Conservation (phyloP, 345 rosid genomes). For the Corchorus capsularis region DNA sequence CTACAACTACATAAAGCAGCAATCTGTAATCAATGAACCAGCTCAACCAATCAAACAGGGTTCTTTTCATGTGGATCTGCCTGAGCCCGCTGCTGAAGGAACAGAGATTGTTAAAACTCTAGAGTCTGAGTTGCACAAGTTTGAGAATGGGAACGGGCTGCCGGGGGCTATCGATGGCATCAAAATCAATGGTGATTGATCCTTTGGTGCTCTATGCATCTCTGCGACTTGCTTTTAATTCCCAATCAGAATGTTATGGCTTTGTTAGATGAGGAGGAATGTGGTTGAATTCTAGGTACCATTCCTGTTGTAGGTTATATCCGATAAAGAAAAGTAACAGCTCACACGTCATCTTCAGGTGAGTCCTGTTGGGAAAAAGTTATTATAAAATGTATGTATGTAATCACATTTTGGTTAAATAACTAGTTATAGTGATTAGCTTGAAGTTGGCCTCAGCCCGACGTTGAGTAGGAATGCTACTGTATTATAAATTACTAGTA, state of each 20-base stretch:
- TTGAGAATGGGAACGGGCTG: conserved; percentile 50
- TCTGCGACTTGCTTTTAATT: neutral
- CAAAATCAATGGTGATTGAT: conserved; percentile 37
- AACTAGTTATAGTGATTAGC: neutral
- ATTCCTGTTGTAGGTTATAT: conserved; percentile 21
- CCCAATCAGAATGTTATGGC: conserved; percentile 2
- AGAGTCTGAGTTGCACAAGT: conserved; percentile 73
- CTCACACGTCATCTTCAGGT: conserved; percentile 10
- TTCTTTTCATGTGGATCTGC: conserved; percentile 83
- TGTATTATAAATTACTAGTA: neutral
- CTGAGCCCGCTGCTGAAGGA: conserved; percentile 65
- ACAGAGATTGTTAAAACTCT: conserved; percentile 65
- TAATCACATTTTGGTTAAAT: conserved; percentile 12
- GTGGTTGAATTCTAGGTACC: neutral
- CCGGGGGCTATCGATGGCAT: conserved; percentile 32
- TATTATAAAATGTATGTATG: conserved; percentile 7
- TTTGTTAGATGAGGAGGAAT: conserved; percentile 15
- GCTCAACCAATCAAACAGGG: conserved; percentile 70
- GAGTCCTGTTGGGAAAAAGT: conserved; percentile 6
- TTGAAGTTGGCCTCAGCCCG: conserved; percentile 18
- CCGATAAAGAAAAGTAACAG: neutral
- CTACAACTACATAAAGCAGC: conserved; percentile 78
- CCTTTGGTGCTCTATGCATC: neutral
- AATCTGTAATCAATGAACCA: conserved; percentile 37
- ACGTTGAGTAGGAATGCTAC: conserved; percentile 24